phyloP scores from a whole-genome alignment of 83 land plant species.

The Diphasiastrum complanatum region DNA sequence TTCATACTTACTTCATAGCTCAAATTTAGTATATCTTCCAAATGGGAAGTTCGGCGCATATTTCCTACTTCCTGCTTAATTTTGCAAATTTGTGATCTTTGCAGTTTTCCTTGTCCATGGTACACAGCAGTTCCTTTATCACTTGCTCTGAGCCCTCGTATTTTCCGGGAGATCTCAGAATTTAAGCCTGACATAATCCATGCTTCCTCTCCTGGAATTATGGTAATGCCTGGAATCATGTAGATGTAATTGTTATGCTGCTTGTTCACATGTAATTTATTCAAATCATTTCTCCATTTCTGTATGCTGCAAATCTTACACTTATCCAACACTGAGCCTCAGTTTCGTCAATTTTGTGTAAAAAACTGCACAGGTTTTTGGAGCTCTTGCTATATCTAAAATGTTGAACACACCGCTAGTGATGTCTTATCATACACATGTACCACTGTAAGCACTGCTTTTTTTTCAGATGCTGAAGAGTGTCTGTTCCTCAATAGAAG shows the following conservation, averaged over 20 bases:
- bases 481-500: neutral
- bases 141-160: slow-evolving; percentile 91
- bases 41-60: neutral
- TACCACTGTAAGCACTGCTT: slow-evolving; percentile 67
- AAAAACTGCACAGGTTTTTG: slow-evolving; percentile 83
- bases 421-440: slow-evolving; percentile 98
- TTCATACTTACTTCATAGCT: neutral
- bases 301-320: no score
- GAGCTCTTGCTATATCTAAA: slow-evolving; percentile 89
- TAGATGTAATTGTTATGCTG: no score
- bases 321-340: no score
- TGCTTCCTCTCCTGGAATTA: slow-evolving; percentile 97
- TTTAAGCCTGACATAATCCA: slow-evolving; percentile 99
- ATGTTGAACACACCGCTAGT: slow-evolving; percentile 76
- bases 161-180: slow-evolving; percentile 71
- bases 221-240: no score
- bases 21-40: no score
- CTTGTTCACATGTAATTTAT: no score
- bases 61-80: neutral
- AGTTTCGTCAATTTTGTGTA: no score
- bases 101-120: slow-evolving; percentile 90
- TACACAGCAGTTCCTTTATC: slow-evolving; percentile 85
- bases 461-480: slow-evolving; percentile 4
- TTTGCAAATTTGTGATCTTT: slow-evolving; percentile 8
- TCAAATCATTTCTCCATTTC: no score